Base-by-base conservation (phyloP, 768 basidiomycete genomes). In the Candolleomyces efflorescens region DNA sequence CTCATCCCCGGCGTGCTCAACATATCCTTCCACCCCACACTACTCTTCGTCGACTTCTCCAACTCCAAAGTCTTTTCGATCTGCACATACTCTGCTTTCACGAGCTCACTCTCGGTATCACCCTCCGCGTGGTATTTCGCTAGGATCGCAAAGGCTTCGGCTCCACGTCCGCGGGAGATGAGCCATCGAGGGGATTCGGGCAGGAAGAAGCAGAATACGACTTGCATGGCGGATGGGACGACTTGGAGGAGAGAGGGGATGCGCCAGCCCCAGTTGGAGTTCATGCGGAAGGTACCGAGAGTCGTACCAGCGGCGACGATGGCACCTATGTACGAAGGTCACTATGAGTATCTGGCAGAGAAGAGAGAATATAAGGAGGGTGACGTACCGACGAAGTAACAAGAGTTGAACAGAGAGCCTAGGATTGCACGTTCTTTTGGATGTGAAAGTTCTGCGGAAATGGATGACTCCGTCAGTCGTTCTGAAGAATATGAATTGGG, bases 111-210 rank as follows among this genome's bases (percentile, higher is more conserved):
- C 37, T 74, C 63, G 17, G 70, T 65, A 60, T 87, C 77, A 2
- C 84, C 83, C 55, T 86, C 84, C 0, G 81, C 84, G 60, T 86
- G 85, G 53, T 85, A 86, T 56, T 81, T 83, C 17, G 69, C 76
- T 23, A 86, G 72, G 45, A 82, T 74, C 0, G 65, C 69, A 53
- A 69, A 66, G 0, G 82, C 83, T 59, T 84, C 81, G 0, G 74
- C 73, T 1, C 67, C 67, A 17, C 83, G 77, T 26, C 84, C 83
- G 50, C 78, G 79, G 2, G 82, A 79, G 27, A 86, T 73, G 3
- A 87, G 75, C 84, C 84, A 87, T 39, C 83, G 78, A 15, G 86
- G 86, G 11, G 83, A 85, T 63, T 88, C 86, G 2, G 84, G 84
- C 15, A 86, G 70, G 64, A 83, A 81, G 64, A 70, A 78, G 53